Evolutionary conservation across 768 basidiomycete species (phyloP), one percentile per base, ranked within the genome.

Genomic region (Phanerochaete sordida): DNA sequence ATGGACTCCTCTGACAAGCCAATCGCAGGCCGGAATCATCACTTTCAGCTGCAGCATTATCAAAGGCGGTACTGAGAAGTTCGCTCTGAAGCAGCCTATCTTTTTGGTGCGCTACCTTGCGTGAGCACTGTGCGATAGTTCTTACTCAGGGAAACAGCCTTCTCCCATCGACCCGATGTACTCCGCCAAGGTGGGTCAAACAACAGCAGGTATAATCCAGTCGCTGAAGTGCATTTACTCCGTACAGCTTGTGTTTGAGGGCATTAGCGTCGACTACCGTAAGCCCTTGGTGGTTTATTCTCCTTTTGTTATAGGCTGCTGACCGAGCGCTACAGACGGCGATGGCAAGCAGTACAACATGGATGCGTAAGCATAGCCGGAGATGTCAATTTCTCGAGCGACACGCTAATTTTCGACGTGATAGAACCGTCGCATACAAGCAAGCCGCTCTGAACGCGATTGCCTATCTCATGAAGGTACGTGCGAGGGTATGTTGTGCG

Each of bases 401-500:
- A 43, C 51, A 45, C 47, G n/a, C 53, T n/a, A 11, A 21, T 24
- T n/a, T 49, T 3, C 1, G 35, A n/a, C 23, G 26, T 30, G 33
- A 30, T 52, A 87, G 86, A 0, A 83, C 88, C 23, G 86, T 88
- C 19, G 89, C 90, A 2, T 91, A 88, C 70, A 90, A 91, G 68
- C 88, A 89, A 72, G 90, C 90, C 5, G 87, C 90, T 0, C 73
- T 90, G 57, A 90, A 90, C 65, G 81, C 86, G 1, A 91, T 92
- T 54, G 80, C 81, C 1, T 91, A 92, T 69, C 76, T 92, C 46
- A 76, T 79, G 75, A 88, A 88, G 79, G 85, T 84, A 52, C 27
- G 27, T 21, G 27, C 48, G 7, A 1, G 21, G 26, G 21, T 26
- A 15, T 31, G 3, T 28, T 46, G 21, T 15, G 28, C 50, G 31